Percentiles rank a stretch among this genome's conserved stretches.
phyloP scores from a whole-genome alignment of 179 eudicot species.

The Drosera spatulata region DNA sequence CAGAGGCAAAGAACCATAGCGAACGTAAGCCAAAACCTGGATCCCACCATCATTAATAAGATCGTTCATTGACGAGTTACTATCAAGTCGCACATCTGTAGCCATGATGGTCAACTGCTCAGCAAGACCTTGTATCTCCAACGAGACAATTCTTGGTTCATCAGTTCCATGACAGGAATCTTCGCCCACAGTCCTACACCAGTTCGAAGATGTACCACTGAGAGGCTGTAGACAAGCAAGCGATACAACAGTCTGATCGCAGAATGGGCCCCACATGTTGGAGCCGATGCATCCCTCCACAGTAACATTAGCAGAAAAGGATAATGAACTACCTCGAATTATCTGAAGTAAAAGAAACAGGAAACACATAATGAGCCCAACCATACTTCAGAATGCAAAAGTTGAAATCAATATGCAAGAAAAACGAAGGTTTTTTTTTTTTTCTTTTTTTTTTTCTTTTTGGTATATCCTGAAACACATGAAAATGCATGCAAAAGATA shows the following conservation, averaged over 20 bases:
- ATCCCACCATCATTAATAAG: slow-evolving; percentile 20
- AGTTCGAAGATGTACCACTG: slow-evolving; percentile 17
- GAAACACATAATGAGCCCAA: background rate
- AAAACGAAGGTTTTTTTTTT: too few relatives aligned
- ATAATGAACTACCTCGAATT: slow-evolving; percentile 54
- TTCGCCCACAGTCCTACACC: slow-evolving; percentile 40
- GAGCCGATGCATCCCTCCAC: slow-evolving; percentile 67
- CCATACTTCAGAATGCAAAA: too few relatives aligned
- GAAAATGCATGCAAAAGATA: too few relatives aligned
- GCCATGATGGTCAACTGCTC: slow-evolving; percentile 42
- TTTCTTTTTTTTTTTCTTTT: too few relatives aligned
- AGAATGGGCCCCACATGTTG: slow-evolving; percentile 57
- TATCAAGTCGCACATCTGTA: slow-evolving; percentile 26
- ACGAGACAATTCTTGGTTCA: slow-evolving; percentile 39
- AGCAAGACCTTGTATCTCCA: slow-evolving; percentile 47
- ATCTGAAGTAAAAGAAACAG: slow-evolving; percentile 40
- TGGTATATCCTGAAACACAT: too few relatives aligned
- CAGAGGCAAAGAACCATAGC: slow-evolving; percentile 60
- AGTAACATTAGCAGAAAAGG: slow-evolving; percentile 64
- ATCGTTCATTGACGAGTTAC: slow-evolving; percentile 20
- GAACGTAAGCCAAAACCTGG: slow-evolving; percentile 63
- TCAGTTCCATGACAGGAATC: slow-evolving; percentile 36
- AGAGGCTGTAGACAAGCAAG: slow-evolving; percentile 44
- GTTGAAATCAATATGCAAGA: too few relatives aligned
- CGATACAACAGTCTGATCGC: slow-evolving; percentile 60